Base-by-base conservation (phyloP, 1,284 basidiomycete species). In the Rugosomyces carneus region DNA sequence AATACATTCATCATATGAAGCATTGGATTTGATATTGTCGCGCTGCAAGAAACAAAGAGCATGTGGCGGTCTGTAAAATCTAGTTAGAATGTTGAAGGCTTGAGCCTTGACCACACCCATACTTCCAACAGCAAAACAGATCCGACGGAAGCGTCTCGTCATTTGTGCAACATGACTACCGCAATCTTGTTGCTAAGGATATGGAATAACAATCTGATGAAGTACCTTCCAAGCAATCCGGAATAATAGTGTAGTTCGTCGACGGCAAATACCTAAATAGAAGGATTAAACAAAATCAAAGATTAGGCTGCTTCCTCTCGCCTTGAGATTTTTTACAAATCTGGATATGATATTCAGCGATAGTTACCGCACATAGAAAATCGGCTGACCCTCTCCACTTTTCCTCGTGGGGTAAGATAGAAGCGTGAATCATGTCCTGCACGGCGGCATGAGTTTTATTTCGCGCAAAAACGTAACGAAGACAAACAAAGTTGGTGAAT, bases 121-220 rank as follows among this genome's bases (percentile, higher is more conserved):
- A 86, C 91, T 95, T 44, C 92, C 92, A 27, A 95, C 71, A 1
- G 93, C 92, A 20, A 78, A 76, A 60, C 90, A 92, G 20, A 94
- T 72, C 42, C 93, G 72, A 18, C 90, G 75, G 27, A 95, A 73
- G 11, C 89, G 72, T 36, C 89, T 70, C 61, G 89, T 72, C 36
- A 92, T 77, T 51, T 85, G 77, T 0, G 89, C 85, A n/a, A 89
- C 83, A 57, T 93, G 88, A 52, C 85, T 89, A 20, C 32, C 44
- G 1, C 26, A 43, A 6, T 20, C 34, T 38, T 21, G 43, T 20
- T 3, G 37, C 34, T 23, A 40, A 16, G n/a, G 26, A 40, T 6
- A 20, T 54, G 41, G 16, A 8, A 20, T 19, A 43, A 38, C 27
- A 10, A 23, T 10, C 39, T 13, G 31, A 47, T 15, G 18, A 5